phyloP scores from a whole-genome alignment of 2,329 filamentous ascomycete species.

The Aspergillus sp. region DNA sequence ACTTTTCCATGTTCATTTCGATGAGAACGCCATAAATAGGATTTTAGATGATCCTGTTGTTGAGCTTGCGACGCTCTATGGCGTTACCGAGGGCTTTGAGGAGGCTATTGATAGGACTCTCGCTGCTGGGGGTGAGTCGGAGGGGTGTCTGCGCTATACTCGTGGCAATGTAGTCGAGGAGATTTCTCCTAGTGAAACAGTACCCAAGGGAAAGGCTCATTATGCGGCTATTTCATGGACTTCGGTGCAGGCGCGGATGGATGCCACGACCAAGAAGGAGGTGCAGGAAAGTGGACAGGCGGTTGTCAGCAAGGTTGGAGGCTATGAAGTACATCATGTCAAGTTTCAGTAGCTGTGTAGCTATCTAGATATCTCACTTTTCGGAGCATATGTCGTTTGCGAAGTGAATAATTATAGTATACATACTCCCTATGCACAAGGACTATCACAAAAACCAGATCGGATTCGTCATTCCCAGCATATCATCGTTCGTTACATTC shows the following conservation, averaged over 20 bases:
- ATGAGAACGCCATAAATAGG: background rate
- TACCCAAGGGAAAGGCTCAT: background rate
- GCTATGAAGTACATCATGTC: constrained; percentile 6
- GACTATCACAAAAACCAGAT: background rate
- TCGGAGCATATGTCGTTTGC: no score
- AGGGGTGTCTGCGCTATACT: background rate
- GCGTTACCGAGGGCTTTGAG: background rate
- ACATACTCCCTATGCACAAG: no score
- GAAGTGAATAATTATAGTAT: no score
- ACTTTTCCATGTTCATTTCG: background rate
- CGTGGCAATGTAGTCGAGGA: background rate
- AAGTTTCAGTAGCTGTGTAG: background rate
- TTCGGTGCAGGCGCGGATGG: background rate
- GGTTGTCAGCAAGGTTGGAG: background rate
- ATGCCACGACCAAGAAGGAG: background rate
- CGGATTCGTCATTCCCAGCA: background rate
- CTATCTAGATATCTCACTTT: no score
- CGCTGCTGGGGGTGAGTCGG: background rate
- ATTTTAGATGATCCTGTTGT: background rate
- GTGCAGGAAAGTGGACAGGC: background rate
- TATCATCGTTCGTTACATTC: background rate
- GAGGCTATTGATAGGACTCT: background rate
- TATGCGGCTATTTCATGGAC: constrained; percentile 1
- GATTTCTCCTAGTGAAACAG: background rate
- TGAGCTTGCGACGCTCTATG: background rate